Base-by-base conservation (phyloP, 768 basidiomycete genomes). In the Phaffia tasmanica region DNA sequence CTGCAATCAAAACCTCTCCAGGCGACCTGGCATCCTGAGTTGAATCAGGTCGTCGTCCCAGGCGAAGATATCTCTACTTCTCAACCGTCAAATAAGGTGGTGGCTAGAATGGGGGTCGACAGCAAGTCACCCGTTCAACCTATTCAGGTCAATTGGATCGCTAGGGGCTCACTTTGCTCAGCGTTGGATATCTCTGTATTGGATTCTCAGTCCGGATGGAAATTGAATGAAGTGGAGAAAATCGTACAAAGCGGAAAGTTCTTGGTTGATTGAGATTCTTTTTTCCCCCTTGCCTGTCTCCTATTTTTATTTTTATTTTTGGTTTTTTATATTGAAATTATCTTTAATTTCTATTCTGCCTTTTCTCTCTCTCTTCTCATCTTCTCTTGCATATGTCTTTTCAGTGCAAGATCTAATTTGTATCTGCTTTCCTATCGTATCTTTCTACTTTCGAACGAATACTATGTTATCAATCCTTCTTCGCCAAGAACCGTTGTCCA, bases 1-100 rank as follows among this genome's bases (percentile, higher is more conserved):
- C 75, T 78, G 46, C 78, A 79, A 67, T 75, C 77, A 25, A 80
- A 80, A 70, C 79, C 79, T 7, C 63, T 73, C 16, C 71, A 75
- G 7, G 77, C 75, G 11, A 72, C 72, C 15, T 79, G 75, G 70
- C 69, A 70, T 15, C 72, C 75, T 0, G 68, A 73, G 25, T 70
- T 71, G 16, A 68, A 73, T 15, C 69, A 71, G n/a, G 75, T 78
- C 65, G 69, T 70, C 6, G 75, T 73, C 29, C 46, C 69, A 3
- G 48, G 64, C 15, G 30, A 72, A 19, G 14, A 46, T 11, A 21
- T 64, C 11, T 32, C 62, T 25, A 29, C 29, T 27, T 57, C 54
- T 23, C 59, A 18, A 11, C 63, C 64, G 23, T 62, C 70, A 30
- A 74, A 74, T 21, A 79, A 79, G 71, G 72, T 78, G 46, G 74